phyloP scores from a whole-genome alignment of 169 alveolate species.

The Fabrea salina region DNA sequence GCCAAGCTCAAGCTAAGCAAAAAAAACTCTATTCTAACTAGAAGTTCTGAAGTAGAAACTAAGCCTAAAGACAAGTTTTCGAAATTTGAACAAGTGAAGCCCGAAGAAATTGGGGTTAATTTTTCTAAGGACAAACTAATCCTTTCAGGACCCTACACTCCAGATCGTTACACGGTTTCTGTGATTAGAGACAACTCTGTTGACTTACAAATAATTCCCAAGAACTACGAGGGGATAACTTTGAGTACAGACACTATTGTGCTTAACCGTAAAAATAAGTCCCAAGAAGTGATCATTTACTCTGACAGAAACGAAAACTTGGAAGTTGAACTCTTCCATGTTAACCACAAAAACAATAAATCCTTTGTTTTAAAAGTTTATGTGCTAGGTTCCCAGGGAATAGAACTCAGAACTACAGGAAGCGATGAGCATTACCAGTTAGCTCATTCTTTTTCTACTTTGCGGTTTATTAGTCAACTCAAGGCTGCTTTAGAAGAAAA shows the following conservation, averaged over 20 bases:
- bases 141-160: not conserved
- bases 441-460: not conserved
- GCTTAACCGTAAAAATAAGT: not conserved
- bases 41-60: no score
- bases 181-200: not conserved
- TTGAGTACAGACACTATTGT: not conserved
- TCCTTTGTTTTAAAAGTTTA: not conserved
- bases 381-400: conserved; percentile 18
- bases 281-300: not conserved
- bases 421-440: conserved; percentile 17
- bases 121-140: not conserved
- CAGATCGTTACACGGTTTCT: not conserved
- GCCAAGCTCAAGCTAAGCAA: no score
- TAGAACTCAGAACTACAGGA: conserved; percentile 18
- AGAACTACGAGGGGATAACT: not conserved
- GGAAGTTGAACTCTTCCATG: conserved; percentile 14
- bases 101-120: not conserved
- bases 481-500: not conserved
- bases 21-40: no score
- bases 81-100: not conserved
- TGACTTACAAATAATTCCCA: not conserved
- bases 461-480: not conserved
- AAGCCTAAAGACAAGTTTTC: not conserved
- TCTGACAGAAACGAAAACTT: not conserved
- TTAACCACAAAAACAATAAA: not conserved